Conservation (phyloP, 805 yeast species). For the Suhomyces prunicola region DNA sequence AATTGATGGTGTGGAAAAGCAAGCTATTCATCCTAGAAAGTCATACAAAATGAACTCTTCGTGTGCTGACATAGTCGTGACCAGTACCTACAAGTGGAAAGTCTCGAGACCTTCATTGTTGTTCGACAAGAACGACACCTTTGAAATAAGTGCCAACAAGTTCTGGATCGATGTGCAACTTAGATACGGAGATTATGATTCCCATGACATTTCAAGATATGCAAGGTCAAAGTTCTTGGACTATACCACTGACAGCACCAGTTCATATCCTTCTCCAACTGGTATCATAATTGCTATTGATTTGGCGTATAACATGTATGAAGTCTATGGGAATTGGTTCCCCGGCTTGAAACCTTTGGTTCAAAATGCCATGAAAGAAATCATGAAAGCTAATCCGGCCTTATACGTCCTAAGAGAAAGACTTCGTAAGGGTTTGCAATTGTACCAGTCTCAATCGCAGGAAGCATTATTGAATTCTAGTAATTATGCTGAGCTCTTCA, state of each 20-base stretch:
- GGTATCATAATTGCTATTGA: slow-evolving; percentile 91
- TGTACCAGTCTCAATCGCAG: slow-evolving; percentile 90
- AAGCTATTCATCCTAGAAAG: slow-evolving; percentile 93
- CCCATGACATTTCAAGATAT: slow-evolving; percentile 93
- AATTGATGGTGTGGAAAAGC: slow-evolving; percentile 83
- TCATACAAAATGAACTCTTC: slow-evolving; percentile 97
- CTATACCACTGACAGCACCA: slow-evolving; percentile 82
- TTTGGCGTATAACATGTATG: slow-evolving; percentile 92
- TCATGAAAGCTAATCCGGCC: slow-evolving; percentile 94
- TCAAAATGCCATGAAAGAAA: slow-evolving; percentile 88
- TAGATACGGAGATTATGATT: slow-evolving; percentile 95
- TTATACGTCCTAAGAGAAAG: slow-evolving; percentile 88
- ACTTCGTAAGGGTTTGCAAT: slow-evolving; percentile 87
- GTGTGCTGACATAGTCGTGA: slow-evolving; percentile 81
- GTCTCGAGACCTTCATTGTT: slow-evolving; percentile 78
- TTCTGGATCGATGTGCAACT: slow-evolving; percentile 95
- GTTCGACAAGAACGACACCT: slow-evolving; percentile 64
- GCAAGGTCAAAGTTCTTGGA: slow-evolving; percentile 91
- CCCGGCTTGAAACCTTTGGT: slow-evolving; percentile 88
- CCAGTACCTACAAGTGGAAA: slow-evolving; percentile 77
- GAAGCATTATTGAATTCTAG: slow-evolving; percentile 86
- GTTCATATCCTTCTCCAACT: slow-evolving; percentile 88
- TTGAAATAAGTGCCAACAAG: slow-evolving; percentile 59
- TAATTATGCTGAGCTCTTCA: slow-evolving; percentile 87
- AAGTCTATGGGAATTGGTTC: slow-evolving; percentile 97